Base-by-base conservation (phyloP, 129 eudicot species). In the Oenanthe sinensis region DNA sequence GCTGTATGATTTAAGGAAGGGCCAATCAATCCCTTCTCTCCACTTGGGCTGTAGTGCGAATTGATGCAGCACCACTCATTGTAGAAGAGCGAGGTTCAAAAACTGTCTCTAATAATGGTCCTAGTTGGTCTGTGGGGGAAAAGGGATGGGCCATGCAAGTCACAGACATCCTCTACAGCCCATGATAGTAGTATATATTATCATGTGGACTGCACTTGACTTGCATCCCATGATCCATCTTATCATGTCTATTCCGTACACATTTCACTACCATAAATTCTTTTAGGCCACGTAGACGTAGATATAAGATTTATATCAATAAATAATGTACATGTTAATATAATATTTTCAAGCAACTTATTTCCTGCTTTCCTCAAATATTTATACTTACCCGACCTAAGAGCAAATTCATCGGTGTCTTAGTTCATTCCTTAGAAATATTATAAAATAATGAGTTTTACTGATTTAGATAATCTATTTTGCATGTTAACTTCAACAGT, bases 201-300 rank as follows among this genome's bases (percentile, higher is more conserved):
- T 22, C 49, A n/a, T 71, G 30, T 71, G 76, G 16, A n/a, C 54
- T 72, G 28, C 50, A 42, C 52, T 44, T 20, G 6, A 43, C 42
- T n/a, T 74, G 22, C 58, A 20, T 74, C 30, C 60, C 26, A 74
- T 74, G 77, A 74, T 74, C 77, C 58, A 26, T 74, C 77, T 74
- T 74, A 45, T 74, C 77, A 46, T 46, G 39, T 74, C 58, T 6
- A 24, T 26, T 14, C 58, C 77, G 58, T 74, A 74, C 62, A 74
- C 14, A 26, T n/a, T 4, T 47, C 40, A 5, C 58, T 24, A 22
- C 68, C 68, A n/a, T n/a, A 60, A 60, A 58, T 12, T 50, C 58
- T 22, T 58, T 28, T n/a, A 22, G 30, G 5, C 65, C 30, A 22
- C 65, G 13, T 22, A 22, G 22, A 22, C 65, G 13, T 22, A 22